Base-by-base conservation (phyloP, 2,329 filamentous ascomycete species). In the Polytolypa hystricis region DNA sequence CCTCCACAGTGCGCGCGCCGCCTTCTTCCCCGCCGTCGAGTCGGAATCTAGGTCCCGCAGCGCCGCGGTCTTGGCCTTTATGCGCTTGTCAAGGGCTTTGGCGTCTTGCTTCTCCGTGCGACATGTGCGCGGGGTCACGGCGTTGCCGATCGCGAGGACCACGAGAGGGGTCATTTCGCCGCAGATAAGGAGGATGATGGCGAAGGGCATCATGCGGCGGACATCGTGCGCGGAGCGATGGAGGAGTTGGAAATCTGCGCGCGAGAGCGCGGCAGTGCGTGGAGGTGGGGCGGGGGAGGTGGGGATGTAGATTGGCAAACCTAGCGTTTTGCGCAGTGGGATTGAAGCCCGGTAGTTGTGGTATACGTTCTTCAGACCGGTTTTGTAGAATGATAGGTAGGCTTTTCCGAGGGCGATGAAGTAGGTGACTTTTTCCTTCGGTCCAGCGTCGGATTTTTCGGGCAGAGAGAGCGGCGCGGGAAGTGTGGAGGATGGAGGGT, bases 101-200 rank as follows among this genome's bases (percentile, higher is more conserved):
- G 69, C 63, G 5, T 84, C 64, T 62, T 95, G 89, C 26, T 64
- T 65, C 0, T 89, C 89, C 40, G 95, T 81, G 8, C 85, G 74
- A 57, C 89, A 95, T 0, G 84, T 81, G 48, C 76, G 75, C 0
- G 89, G 89, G 17, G 93, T 81, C 15, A 85, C 65, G 25, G 65
- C 65, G 14, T 78, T 77, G 0, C 72, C 72, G 17, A 93, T 64
- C 20, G 77, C 72, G 5, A 86, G 64, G 1, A 93, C 80, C 4
- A 93, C 61, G 4, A 96, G 53, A 0, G 87, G 85, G 1, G 87
- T 84, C 61, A 93, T 80, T 60, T 96, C 89, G 17, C 86, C 89
- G 54, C 82, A 84, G 11, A 93, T 44, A 1, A 89, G 50, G 5
- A 94, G 68, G 33, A 95, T 64, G 3, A 93, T 42, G 0, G 67